Evolutionary conservation across 2,329 filamentous ascomycete species (phyloP), one percentile per base, ranked within the genome.

Genomic region (Cordyceps tenuipes): DNA sequence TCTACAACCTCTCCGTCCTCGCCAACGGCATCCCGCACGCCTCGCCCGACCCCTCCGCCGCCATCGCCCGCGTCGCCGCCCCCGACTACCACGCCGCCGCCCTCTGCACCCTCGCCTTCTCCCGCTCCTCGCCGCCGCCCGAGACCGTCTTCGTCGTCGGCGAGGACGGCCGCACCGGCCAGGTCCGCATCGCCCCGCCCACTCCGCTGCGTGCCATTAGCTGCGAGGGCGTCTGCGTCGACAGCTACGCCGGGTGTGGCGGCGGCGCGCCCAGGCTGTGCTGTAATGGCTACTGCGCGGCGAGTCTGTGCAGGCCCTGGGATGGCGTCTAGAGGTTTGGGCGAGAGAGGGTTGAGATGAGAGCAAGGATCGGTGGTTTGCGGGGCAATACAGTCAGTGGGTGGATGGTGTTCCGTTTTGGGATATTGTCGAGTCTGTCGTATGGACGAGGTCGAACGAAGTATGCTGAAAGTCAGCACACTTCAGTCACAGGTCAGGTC

Each of bases 261-360:
- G 73, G 71, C 3, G 72, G 75, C 62, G 68, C 60, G 15, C 66
- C 73, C 6, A 75, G 72, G 1, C 65, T 68, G 31, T 79, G 77
- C 70, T 78, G 76, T 66, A 73, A 72, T 23, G 76, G 76, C 5
- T 74, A 72, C 64, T 79, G 76, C 59, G 73, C 74, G 3, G 76
- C 72, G 4, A 71, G 69, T 34, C 70, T 69, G 56, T 79, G 76
- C 65, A 70, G 74, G 23, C 72, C 76, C 3, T 78, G 66, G 66
- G 63, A 68, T 50, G 62, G 62, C 59, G 66, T 48, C 43, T 63
- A 59, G 21, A 26, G 4, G 44, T 19, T 2, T 10, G n/a, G 19
- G 10, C 2, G 23, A 47, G 44, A 6, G 44, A 23, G 44, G 7
- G 43, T 9, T 19, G 43, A 9, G 9, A 46, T 46, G 43, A 10